These are phyloP conservation scores for Excoecaria agallocha DNA, from an alignment of 345 rosid species.

Conservation along the genomic window DNA sequence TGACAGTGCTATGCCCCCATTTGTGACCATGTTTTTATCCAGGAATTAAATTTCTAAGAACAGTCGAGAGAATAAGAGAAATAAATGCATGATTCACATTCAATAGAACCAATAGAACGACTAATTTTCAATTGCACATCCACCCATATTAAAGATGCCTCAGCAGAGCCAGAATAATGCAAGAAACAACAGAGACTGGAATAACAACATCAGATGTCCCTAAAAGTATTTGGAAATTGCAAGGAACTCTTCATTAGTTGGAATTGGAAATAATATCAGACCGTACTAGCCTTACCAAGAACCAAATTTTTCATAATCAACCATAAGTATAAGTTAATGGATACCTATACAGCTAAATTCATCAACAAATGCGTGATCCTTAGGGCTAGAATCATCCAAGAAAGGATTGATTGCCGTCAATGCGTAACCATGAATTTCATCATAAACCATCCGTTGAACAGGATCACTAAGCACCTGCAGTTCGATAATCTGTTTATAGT, in stretches of 20 bases:
- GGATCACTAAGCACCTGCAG: conserved; percentile 95
- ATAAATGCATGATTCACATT: too few relatives aligned
- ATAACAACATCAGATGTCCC: not conserved
- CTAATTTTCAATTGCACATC: too few relatives aligned
- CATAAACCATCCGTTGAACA: conserved; percentile 88
- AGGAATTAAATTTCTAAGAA: not conserved
- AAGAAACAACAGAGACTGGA: not conserved
- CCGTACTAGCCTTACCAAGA: too few relatives aligned
- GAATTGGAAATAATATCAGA: too few relatives aligned
- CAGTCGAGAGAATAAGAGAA: not conserved
- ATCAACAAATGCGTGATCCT: conserved; percentile 84
- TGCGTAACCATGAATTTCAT: conserved; percentile 93
- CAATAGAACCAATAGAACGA: too few relatives aligned
- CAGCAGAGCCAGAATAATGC: not conserved
- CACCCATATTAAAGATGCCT: not conserved
- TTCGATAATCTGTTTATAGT: conserved; percentile 15
- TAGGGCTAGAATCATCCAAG: conserved; percentile 59
- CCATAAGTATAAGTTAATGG: not conserved
- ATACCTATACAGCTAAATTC: conserved; percentile 97
- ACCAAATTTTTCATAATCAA: not conserved
- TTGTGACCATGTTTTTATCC: not conserved
- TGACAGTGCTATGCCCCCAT: not conserved
- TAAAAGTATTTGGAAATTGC: not conserved
- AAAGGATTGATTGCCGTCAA: conserved; percentile 82
- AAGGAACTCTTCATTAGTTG: not conserved